Percentiles rank a stretch among this genome's conserved stretches.
These are phyloP conservation scores for Ascochyta clinopodiicola DNA, from an alignment of 2,329 filamentous ascomycete species.

Conservation along the genomic window DNA sequence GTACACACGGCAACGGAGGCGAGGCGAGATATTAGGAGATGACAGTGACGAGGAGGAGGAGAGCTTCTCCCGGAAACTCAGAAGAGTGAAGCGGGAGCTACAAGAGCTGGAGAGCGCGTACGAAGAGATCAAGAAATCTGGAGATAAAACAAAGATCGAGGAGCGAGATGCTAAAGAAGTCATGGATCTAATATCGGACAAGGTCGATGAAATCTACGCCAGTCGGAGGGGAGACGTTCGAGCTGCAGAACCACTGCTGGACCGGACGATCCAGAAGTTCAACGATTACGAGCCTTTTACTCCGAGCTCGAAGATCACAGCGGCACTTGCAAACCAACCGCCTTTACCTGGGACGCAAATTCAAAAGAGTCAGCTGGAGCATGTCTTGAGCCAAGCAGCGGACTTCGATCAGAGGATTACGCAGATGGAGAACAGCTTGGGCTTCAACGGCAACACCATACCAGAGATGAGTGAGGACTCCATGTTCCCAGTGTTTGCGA, in stretches of 20 bases:
- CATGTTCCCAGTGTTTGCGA: conserved; percentile 75
- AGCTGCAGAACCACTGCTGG: conserved; percentile 46
- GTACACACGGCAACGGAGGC: conserved; percentile 68
- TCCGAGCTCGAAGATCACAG: conserved; percentile 32
- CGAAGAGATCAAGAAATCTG: conserved; percentile 56
- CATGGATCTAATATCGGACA: conserved; percentile 69
- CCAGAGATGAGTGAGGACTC: conserved; percentile 62
- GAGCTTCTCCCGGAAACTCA: conserved; percentile 77
- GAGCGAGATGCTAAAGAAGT: conserved; percentile 62
- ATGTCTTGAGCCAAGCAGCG: conserved; percentile 78
- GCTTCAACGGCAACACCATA: conserved; percentile 73
- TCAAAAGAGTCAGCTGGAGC: conserved; percentile 50
- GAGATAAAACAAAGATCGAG: conserved; percentile 49
- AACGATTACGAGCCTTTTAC: conserved; percentile 40
- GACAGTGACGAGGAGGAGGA: conserved; percentile 73
- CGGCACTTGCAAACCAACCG: conserved; percentile 39
- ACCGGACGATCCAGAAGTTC: conserved; percentile 45
- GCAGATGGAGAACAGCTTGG: conserved; percentile 80
- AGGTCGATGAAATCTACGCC: conserved; percentile 70
- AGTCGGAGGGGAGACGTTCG: conserved; percentile 43
- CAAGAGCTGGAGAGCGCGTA: conserved; percentile 68
- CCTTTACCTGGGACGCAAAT: conserved; percentile 44
- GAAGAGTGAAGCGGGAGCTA: conserved; percentile 81
- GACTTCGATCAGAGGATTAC: conserved; percentile 86
- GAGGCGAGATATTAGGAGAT: conserved; percentile 72